These are phyloP conservation scores for Capsella bursapastoris DNA, from an alignment of 345 rosid species.

Conservation along the genomic window DNA sequence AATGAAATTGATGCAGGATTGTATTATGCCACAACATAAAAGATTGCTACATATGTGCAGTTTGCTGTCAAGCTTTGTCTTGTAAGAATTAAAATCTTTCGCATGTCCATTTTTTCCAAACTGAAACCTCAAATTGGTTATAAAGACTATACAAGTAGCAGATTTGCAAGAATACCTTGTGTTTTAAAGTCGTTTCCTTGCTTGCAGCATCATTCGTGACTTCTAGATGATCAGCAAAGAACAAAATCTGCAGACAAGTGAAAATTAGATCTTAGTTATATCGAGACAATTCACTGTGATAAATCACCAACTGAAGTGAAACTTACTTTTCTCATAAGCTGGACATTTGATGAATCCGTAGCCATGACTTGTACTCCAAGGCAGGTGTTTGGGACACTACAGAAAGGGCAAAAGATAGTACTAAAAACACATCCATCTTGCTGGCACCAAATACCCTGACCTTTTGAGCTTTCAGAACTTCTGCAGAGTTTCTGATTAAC, in stretches of 20 bases:
- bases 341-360: conserved; percentile 76
- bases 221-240: conserved; percentile 57
- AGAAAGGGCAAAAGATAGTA: conserved; percentile 78
- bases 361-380: conserved; percentile 87
- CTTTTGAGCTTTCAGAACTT: conserved; percentile 45
- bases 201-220: conserved; percentile 47
- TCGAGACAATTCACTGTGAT: conserved; percentile 4
- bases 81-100: not conserved
- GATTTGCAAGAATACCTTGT: conserved; percentile 47
- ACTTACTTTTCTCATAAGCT: conserved; percentile 70
- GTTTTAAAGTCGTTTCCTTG: conserved; percentile 35
- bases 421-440: conserved; percentile 93
- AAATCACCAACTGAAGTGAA: not conserved
- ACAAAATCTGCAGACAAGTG: conserved; percentile 58
- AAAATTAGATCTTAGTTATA: not conserved
- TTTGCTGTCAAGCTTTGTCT: not conserved
- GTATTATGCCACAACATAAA: not conserved
- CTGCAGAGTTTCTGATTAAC: conserved; percentile 60
- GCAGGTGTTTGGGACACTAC: conserved; percentile 58
- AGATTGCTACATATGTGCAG: not conserved
- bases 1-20: not conserved
- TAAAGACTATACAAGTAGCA: conserved; percentile 12
- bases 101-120: not conserved
- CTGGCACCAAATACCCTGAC: conserved; percentile 70
- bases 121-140: not conserved